These are phyloP conservation scores for Begonia masoniana DNA, from an alignment of 306 rosid species.

Conservation along the genomic window DNA sequence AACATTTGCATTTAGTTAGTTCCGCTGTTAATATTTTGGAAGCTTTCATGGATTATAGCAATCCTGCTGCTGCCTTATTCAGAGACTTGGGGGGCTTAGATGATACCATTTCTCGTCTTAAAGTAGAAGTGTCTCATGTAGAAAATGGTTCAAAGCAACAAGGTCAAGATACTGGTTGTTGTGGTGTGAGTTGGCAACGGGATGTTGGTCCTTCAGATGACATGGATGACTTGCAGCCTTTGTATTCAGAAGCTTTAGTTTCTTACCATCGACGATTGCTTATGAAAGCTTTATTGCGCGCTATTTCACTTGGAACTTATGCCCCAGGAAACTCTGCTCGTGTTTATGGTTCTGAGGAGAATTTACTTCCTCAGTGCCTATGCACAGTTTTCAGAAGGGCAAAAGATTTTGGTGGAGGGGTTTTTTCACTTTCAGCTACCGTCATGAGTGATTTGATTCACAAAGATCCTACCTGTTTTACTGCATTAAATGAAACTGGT, in stretches of 20 bases:
- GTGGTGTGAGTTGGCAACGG: conserved; percentile 34
- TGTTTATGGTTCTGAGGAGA: conserved; percentile 85
- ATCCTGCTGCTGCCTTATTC: conserved; percentile 89
- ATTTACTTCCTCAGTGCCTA: conserved; percentile 68
- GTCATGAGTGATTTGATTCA: conserved; percentile 96
- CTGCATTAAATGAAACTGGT: conserved; percentile 77
- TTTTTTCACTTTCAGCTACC: conserved; percentile 90
- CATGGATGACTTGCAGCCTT: conserved; percentile 55
- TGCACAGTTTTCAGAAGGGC: conserved; percentile 76
- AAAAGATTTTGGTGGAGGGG: conserved; percentile 93
- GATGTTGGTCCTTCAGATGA: conserved; percentile 38
- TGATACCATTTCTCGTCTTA: conserved; percentile 75
- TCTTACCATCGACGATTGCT: conserved; percentile 67
- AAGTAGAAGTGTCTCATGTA: conserved; percentile 71
- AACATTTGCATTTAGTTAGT: conserved; percentile 89
- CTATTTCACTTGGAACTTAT: conserved; percentile 86
- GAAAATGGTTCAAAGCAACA: conserved; percentile 65
- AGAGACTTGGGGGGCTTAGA: conserved; percentile 99
- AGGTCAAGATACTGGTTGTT: conserved; percentile 37
- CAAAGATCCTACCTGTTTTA: conserved; percentile 95
- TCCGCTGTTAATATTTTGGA: conserved; percentile 89
- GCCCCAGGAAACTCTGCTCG: conserved; percentile 87
- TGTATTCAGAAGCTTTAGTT: conserved; percentile 72
- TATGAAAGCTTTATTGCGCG: conserved; percentile 89
- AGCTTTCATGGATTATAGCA: conserved; percentile 96